Evolutionary conservation across 2,329 filamentous ascomycete genomes (phyloP).

Genomic region (Pseudocercospora musae): DNA sequence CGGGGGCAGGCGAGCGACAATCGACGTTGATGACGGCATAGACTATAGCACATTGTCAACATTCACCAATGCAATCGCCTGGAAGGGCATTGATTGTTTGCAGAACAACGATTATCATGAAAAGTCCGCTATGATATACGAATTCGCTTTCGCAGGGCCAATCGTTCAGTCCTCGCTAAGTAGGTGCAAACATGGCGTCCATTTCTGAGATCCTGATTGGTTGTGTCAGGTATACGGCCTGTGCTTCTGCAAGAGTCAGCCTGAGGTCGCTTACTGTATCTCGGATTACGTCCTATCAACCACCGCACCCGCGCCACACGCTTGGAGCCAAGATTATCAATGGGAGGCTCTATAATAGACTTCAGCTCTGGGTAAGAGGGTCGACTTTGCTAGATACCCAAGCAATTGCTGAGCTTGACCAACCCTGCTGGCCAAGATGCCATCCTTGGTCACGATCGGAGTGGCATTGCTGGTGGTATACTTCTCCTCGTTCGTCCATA

Average conservation of each 20-base stretch:
- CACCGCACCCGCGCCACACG: not conserved
- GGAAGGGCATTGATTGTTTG: not conserved
- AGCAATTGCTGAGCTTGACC: not conserved
- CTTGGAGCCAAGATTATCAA: not conserved
- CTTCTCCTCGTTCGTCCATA: slow-evolving; percentile 22
- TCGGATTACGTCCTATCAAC: not conserved
- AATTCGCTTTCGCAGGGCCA: not conserved
- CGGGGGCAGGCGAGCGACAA: not conserved
- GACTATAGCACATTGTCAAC: not conserved
- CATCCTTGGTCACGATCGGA: slow-evolving; percentile 19
- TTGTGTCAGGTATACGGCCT: not conserved
- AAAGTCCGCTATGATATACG: not conserved
- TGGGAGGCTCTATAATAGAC: not conserved
- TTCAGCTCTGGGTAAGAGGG: not conserved
- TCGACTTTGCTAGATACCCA: not conserved
- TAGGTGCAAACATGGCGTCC: not conserved
- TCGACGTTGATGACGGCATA: not conserved
- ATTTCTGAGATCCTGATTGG: not conserved
- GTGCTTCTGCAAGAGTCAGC: not conserved
- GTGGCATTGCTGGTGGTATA: slow-evolving; percentile 19
- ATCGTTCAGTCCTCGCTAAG: not conserved
- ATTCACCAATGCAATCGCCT: not conserved
- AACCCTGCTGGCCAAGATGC: slow-evolving; percentile 15
- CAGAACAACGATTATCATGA: not conserved
- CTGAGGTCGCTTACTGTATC: not conserved